phyloP scores from a whole-genome alignment of 2,329 filamentous ascomycete genomes.

The Phaeosphaeria sp. region DNA sequence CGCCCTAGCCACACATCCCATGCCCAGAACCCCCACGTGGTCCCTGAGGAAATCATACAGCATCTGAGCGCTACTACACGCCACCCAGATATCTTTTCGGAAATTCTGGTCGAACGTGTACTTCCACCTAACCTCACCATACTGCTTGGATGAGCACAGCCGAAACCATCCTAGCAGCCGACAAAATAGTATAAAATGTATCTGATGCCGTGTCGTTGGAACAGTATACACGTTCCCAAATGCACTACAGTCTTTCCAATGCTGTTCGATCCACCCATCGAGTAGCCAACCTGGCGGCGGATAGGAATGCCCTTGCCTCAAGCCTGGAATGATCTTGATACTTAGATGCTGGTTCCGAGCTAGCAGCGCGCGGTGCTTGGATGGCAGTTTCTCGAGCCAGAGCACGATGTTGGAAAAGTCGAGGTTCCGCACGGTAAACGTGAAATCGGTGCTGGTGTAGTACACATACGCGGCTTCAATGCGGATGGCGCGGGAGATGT shows the following conservation, averaged over 20 bases:
- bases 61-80: background rate
- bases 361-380: slow-evolving; percentile 22
- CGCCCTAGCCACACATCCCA: slow-evolving; percentile 7
- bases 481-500: slow-evolving; percentile 32
- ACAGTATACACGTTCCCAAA: slow-evolving; percentile 35
- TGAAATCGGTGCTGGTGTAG: slow-evolving; percentile 28
- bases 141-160: background rate
- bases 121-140: slow-evolving; percentile 2
- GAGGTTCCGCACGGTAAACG: slow-evolving; percentile 20
- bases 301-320: slow-evolving; percentile 16
- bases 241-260: slow-evolving; percentile 29
- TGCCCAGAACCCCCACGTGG: slow-evolving; percentile 5
- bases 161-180: slow-evolving; percentile 26
- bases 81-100: background rate
- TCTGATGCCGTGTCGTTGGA: background rate
- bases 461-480: slow-evolving; percentile 38
- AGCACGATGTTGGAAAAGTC: slow-evolving; percentile 16
- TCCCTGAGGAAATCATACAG: slow-evolving; percentile 8
- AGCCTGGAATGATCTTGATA: slow-evolving; percentile 12
- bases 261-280: slow-evolving; percentile 16
- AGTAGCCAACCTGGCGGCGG: slow-evolving; percentile 21
- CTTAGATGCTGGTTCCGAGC: slow-evolving; percentile 20
- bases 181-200: slow-evolving; percentile 26
- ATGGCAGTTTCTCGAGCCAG: slow-evolving; percentile 24
- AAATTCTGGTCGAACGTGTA: slow-evolving; percentile 14